Evolutionary conservation across 768 basidiomycete genomes (phyloP), one percentile per base, ranked within the genome.

Genomic region (Polyporus arcularius): DNA sequence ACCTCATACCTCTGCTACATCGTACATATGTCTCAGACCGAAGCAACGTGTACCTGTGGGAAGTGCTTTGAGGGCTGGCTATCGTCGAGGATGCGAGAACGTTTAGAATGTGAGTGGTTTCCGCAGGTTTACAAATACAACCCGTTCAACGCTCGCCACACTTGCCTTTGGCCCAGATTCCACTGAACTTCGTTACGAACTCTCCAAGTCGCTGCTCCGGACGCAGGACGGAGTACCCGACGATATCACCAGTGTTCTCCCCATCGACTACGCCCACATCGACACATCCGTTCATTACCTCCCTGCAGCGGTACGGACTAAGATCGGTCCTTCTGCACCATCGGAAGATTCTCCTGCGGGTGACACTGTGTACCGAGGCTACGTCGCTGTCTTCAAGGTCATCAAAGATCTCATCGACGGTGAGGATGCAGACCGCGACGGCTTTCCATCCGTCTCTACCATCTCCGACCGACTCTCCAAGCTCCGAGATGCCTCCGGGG

Each of bases 291-390:
- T 56, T 26, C 54, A 51, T 48, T 63, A 63, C 54, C 57, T 63
- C 28, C 62, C 62, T 10, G 15, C 11, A 0, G 53, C 43, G 4
- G 48, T 63, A 1, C 62, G 62, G 38, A 42, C 30, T 8, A 55
- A 63, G 62, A 63, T 63, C 26, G 52, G 43, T 5, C 51, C 60
- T 10, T 57, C 46, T 14, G 46, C 26, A 7, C 46, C 41, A 9
- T 41, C 48, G 40, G 28, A 30, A 16, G 50, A 15, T 2, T 14
- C 35, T 15, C 15, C 42, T 14, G 41, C 26, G n/a, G 57, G 57
- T 3, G 62, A 63, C 30, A 57, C 70, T 15, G 69, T 74, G 48
- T 73, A 72, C 54, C 58, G 68, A 28, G 73, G 72, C 21, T 72
- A 71, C 63, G 62, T 67, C 42, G 60, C 61, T 41, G 67, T 73